phyloP scores from a whole-genome alignment of 2,329 filamentous ascomycete species.

The Lecanicillium sp. region DNA sequence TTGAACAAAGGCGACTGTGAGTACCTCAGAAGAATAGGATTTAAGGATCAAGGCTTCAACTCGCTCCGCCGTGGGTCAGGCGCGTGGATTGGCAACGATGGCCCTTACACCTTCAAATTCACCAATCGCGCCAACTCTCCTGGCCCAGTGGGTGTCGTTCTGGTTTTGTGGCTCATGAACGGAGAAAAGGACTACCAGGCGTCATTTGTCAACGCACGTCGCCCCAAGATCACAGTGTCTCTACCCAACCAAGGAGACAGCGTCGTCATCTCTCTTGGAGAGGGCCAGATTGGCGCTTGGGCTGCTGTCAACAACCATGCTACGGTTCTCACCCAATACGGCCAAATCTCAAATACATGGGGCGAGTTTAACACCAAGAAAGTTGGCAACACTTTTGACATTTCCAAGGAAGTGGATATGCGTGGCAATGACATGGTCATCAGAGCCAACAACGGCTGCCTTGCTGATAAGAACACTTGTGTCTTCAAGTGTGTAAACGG shows the following conservation, averaged over 20 bases:
- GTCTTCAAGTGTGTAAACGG: background rate
- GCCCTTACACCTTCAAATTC: constrained; percentile 3
- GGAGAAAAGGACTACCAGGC: constrained; percentile 7
- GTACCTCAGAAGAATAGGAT: background rate
- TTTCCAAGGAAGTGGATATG: background rate
- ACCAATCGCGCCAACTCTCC: background rate
- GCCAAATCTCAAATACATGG: constrained; percentile 34
- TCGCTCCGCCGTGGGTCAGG: background rate
- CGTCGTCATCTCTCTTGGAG: constrained; percentile 1
- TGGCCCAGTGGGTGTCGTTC: background rate
- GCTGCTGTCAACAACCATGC: constrained; percentile 24
- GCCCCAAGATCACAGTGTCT: constrained; percentile 7
- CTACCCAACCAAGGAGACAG: constrained; percentile 1
- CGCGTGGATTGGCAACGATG: constrained; percentile 1
- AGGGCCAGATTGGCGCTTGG: constrained; percentile 28
- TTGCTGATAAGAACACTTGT: background rate
- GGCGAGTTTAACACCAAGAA: constrained; percentile 23
- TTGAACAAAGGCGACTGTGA: constrained; percentile 1
- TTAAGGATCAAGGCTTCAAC: background rate
- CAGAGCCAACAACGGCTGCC: background rate
- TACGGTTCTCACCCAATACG: constrained; percentile 20
- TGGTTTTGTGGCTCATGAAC: background rate
- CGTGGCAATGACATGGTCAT: constrained; percentile 1
- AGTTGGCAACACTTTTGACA: background rate
- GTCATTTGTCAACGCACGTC: constrained; percentile 19